phyloP scores from a whole-genome alignment of 1,139 yeast genomes.

The Blastobotrys malaysiensis region DNA sequence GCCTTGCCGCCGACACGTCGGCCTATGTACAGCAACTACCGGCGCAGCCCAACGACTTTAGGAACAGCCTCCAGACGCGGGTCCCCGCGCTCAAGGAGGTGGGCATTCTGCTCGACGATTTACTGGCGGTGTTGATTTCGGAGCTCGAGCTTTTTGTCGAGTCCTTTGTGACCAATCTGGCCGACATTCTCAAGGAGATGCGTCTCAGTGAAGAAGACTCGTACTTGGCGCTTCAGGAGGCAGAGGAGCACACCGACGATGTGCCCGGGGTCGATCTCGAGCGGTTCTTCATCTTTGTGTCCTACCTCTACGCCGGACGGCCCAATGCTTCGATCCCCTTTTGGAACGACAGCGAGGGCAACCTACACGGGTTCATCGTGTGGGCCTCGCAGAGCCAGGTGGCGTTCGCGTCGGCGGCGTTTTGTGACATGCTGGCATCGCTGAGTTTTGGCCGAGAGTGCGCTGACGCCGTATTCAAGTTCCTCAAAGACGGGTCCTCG shows the following conservation, averaged over 20 bases:
- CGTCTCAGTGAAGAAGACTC: constrained; percentile 82
- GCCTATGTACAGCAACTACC: constrained; percentile 18
- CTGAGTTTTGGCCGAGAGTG: constrained; percentile 57
- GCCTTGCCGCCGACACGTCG: constrained; percentile 64
- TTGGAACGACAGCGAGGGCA: constrained; percentile 66
- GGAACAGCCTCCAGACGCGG: constrained; percentile 45
- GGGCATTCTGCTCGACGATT: constrained; percentile 19
- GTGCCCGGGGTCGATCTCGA: constrained; percentile 78
- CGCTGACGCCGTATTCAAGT: constrained; percentile 44
- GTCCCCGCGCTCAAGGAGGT: constrained; percentile 21
- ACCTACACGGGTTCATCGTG: constrained; percentile 66
- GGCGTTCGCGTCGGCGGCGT: constrained; percentile 77
- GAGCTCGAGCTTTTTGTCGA: constrained; percentile 44
- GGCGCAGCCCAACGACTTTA: constrained; percentile 26
- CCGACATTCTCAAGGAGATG: constrained; percentile 72
- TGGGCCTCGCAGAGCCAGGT: constrained; percentile 90
- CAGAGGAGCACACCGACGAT: constrained; percentile 23
- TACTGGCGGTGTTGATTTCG: constrained; percentile 17
- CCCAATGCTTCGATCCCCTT: constrained; percentile 51
- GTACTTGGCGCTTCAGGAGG: constrained; percentile 46
- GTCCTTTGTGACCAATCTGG: constrained; percentile 63
- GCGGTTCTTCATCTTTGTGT: constrained; percentile 74
- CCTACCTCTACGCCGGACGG: constrained; percentile 61
- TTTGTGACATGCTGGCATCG: constrained; percentile 72
- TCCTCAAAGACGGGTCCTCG: constrained; percentile 23